phyloP scores from a whole-genome alignment of 2,329 filamentous ascomycete species.

The Aspergillus sp. region DNA sequence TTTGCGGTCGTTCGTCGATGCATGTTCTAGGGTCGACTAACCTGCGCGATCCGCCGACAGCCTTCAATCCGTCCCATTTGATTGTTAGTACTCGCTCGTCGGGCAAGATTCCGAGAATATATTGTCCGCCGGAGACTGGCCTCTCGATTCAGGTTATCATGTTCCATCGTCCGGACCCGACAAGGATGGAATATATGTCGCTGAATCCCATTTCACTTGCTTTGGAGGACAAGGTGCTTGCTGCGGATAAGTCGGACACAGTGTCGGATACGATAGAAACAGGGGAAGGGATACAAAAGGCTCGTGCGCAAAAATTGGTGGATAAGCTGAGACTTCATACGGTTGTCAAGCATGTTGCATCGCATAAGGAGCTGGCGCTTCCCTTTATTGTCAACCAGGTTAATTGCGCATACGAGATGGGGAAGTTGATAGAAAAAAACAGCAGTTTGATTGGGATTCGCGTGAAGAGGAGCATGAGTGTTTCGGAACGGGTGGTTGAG shows the following conservation, averaged over 20 bases:
- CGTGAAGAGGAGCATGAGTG: slow-evolving; percentile 80
- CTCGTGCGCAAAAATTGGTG: slow-evolving; percentile 66
- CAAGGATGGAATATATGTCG: slow-evolving; percentile 94
- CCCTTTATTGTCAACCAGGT: slow-evolving; percentile 85
- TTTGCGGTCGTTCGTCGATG: slow-evolving; percentile 80
- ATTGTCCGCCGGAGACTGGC: slow-evolving; percentile 63
- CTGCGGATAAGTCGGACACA: slow-evolving; percentile 29
- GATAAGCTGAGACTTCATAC: slow-evolving; percentile 88
- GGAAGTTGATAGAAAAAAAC: slow-evolving; percentile 83
- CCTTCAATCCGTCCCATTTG: slow-evolving; percentile 69
- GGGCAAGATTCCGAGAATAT: slow-evolving; percentile 66
- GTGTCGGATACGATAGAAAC: slow-evolving; percentile 63
- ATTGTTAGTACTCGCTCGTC: slow-evolving; percentile 56
- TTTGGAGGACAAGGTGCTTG: slow-evolving; percentile 67
- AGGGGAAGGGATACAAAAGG: slow-evolving; percentile 69
- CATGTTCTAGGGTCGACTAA: slow-evolving; percentile 86
- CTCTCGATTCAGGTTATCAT: slow-evolving; percentile 82
- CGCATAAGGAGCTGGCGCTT: slow-evolving; percentile 79
- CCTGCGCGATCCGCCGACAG: slow-evolving; percentile 46
- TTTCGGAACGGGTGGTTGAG: slow-evolving; percentile 90
- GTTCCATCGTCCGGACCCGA: slow-evolving; percentile 82
- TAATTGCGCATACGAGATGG: slow-evolving; percentile 92
- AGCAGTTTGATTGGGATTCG: slow-evolving; percentile 79
- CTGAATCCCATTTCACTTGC: slow-evolving; percentile 84
- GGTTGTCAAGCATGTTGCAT: slow-evolving; percentile 72